A percentile compares a stretch with the other conserved stretches of the same genome.
Evolutionary conservation across 768 basidiomycete species (phyloP).

Genomic region (Amyloporia xantha): DNA sequence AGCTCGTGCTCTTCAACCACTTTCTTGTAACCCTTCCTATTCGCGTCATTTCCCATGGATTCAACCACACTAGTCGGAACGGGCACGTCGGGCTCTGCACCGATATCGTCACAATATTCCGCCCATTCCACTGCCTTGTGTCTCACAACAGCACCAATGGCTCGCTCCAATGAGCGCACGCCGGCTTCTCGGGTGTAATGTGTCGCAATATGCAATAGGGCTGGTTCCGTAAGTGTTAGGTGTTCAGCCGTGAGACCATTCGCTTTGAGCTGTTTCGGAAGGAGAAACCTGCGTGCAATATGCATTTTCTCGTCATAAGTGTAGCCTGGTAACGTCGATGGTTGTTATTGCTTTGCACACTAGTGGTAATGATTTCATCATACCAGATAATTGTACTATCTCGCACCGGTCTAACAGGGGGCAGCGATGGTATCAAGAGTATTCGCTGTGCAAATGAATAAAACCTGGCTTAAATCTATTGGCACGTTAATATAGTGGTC

Average conservation of each 20-base stretch:
- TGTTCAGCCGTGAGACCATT: slow-evolving; percentile 65
- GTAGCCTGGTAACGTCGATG: slow-evolving; percentile 42
- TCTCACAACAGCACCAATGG: slow-evolving; percentile 83
- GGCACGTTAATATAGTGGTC: slow-evolving; percentile 92
- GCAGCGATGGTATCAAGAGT: slow-evolving; percentile 83
- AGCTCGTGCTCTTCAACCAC: slow-evolving; percentile 64
- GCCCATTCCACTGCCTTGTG: slow-evolving; percentile 92
- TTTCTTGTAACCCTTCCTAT: slow-evolving; percentile 41
- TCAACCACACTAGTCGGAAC: neutral
- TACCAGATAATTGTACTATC: slow-evolving; percentile 72
- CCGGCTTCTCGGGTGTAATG: slow-evolving; percentile 89
- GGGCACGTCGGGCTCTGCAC: slow-evolving; percentile 8
- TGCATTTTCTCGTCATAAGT: slow-evolving; percentile 89
- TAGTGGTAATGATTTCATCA: slow-evolving; percentile 34
- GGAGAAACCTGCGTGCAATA: slow-evolving; percentile 80
- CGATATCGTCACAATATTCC: slow-evolving; percentile 43
- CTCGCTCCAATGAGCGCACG: slow-evolving; percentile 83
- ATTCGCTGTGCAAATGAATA: slow-evolving; percentile 93
- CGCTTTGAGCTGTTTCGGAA: slow-evolving; percentile 80
- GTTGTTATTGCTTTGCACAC: neutral
- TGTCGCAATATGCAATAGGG: slow-evolving; percentile 65
- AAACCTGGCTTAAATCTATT: slow-evolving; percentile 78
- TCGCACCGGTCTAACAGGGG: slow-evolving; percentile 90
- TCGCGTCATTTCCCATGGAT: slow-evolving; percentile 14
- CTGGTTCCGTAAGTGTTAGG: slow-evolving; percentile 61